Percentiles rank a stretch among this genome's conserved stretches.
Evolutionary conservation across 2,329 filamentous ascomycete genomes (phyloP).

Genomic region (Myriosclerotinia curreyana): DNA sequence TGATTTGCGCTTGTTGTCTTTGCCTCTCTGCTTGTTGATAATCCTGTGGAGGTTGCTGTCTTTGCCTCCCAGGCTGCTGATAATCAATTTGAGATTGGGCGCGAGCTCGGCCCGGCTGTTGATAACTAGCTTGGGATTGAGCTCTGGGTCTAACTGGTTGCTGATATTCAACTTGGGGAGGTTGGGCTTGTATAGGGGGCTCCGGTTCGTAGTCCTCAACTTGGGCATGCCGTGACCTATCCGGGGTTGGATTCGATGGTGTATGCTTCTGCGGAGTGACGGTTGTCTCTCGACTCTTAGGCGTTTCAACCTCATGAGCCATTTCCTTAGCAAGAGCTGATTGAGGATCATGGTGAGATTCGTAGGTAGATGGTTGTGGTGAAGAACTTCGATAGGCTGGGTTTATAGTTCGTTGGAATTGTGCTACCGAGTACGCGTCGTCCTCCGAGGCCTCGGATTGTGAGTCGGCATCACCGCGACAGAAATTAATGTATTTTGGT

Average conservation of each 20-base stretch:
- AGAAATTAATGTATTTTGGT: conserved; percentile 98
- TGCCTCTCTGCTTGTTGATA: conserved; percentile 20
- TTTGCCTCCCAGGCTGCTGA: conserved; percentile 20
- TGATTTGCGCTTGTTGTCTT: conserved; percentile 11
- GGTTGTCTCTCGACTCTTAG: conserved; percentile 47
- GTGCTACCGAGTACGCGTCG: conserved; percentile 87
- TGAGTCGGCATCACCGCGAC: conserved; percentile 80
- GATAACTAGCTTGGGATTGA: conserved; percentile 20
- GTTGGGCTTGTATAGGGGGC: conserved; percentile 30
- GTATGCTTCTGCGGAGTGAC: conserved; percentile 50
- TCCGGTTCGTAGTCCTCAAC: conserved; percentile 36
- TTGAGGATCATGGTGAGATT: conserved; percentile 86
- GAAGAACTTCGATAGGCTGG: conserved; percentile 94
- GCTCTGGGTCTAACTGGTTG: conserved; percentile 17
- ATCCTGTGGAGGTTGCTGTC: conserved; percentile 17
- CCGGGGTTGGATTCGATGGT: conserved; percentile 29
- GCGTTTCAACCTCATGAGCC: conserved; percentile 51
- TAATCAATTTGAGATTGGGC: conserved; percentile 17
- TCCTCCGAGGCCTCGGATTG: conserved; percentile 83
- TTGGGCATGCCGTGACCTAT: conserved; percentile 27
- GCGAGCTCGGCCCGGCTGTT: conserved; percentile 13
- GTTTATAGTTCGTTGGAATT: conserved; percentile 93
- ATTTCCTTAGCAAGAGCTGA: conserved; percentile 69
- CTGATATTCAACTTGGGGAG: conserved; percentile 15
- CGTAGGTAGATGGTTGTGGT: conserved; percentile 87